A percentile compares a stretch with the other conserved stretches of the same genome.
Evolutionary conservation across 176 grass and related monocot genomes (phyloP).

Genomic region (Oryza coarctata): DNA sequence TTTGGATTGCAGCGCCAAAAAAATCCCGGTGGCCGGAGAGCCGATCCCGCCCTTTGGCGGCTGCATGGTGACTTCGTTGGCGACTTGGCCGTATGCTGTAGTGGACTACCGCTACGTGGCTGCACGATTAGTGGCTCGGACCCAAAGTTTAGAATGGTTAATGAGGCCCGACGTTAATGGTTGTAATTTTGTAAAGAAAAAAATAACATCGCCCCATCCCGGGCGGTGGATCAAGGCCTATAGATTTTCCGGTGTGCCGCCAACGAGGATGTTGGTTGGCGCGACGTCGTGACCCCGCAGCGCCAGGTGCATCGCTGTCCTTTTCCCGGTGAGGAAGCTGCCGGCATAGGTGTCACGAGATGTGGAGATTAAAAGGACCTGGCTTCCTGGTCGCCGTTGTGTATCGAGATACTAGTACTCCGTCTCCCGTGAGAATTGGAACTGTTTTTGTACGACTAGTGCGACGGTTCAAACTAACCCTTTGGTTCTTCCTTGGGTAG

Average conservation of each 20-base stretch:
- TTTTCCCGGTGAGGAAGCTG: background rate
- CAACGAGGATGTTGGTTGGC: background rate
- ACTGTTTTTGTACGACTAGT: background rate
- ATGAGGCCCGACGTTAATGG: background rate
- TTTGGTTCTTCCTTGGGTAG: background rate
- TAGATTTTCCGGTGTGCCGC: slow-evolving; percentile 1
- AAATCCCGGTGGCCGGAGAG: too few species aligned
- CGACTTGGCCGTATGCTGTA: background rate
- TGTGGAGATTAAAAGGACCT: background rate
- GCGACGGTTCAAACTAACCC: background rate
- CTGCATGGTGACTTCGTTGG: background rate
- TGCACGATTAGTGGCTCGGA: background rate
- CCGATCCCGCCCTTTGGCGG: background rate
- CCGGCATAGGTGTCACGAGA: background rate
- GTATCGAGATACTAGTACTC: background rate
- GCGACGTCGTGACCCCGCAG: background rate
- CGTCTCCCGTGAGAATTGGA: background rate
- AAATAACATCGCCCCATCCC: background rate
- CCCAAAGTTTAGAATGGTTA: background rate
- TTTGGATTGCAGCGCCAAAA: background rate
- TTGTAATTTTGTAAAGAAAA: background rate
- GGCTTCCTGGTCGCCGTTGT: too few species aligned
- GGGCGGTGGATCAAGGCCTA: background rate
- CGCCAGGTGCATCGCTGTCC: slow-evolving; percentile 28
- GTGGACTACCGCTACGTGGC: background rate